Percentiles rank a stretch among this genome's conserved stretches.
These are phyloP conservation scores for Neonectria ditissima DNA, from an alignment of 2,329 filamentous ascomycete species.

Conservation along the genomic window DNA sequence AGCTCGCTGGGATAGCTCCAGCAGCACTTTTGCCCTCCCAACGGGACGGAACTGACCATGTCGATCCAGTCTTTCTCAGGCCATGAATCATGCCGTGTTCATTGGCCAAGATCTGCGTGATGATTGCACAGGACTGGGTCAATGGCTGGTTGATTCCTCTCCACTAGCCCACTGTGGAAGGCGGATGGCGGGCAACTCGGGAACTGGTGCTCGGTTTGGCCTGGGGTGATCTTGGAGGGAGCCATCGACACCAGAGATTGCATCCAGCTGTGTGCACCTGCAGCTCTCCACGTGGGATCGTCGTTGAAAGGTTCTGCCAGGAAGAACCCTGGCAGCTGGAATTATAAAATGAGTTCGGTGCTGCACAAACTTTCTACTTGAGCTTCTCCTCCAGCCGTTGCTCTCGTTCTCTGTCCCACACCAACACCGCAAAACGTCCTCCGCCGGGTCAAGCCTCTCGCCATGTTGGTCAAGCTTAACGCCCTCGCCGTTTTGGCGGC, in stretches of 20 bases:
- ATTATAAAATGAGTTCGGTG: slow-evolving; percentile 39
- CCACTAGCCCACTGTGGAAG: slow-evolving; percentile 42
- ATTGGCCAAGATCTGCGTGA: slow-evolving; percentile 33
- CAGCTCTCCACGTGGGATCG: slow-evolving; percentile 25
- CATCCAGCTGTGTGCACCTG: slow-evolving; percentile 6
- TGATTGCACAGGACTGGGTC: slow-evolving; percentile 30
- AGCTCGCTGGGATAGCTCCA: slow-evolving; percentile 25
- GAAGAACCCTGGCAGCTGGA: not conserved
- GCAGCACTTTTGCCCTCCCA: slow-evolving; percentile 33
- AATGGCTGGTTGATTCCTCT: slow-evolving; percentile 26
- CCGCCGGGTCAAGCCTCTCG: slow-evolving; percentile 27
- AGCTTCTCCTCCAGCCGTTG: slow-evolving; percentile 33
- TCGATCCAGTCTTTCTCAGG: slow-evolving; percentile 37
- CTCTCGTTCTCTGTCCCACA: slow-evolving; percentile 24
- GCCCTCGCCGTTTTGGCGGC: slow-evolving; percentile 49
- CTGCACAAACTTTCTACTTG: slow-evolving; percentile 23
- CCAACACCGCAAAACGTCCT: slow-evolving; percentile 14
- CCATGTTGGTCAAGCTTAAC: slow-evolving; percentile 54
- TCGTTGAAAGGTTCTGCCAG: slow-evolving; percentile 3
- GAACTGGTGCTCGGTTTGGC: slow-evolving; percentile 5
- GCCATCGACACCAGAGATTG: slow-evolving; percentile 31
- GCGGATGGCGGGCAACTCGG: slow-evolving; percentile 30
- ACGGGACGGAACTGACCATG: slow-evolving; percentile 33
- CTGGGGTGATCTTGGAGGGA: slow-evolving; percentile 20
- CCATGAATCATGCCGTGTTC: slow-evolving; percentile 29